Evolutionary conservation across 176 grass and related monocot species (phyloP), one percentile per base, ranked within the genome.

Genomic region (Ampelocalamus luodianensis): DNA sequence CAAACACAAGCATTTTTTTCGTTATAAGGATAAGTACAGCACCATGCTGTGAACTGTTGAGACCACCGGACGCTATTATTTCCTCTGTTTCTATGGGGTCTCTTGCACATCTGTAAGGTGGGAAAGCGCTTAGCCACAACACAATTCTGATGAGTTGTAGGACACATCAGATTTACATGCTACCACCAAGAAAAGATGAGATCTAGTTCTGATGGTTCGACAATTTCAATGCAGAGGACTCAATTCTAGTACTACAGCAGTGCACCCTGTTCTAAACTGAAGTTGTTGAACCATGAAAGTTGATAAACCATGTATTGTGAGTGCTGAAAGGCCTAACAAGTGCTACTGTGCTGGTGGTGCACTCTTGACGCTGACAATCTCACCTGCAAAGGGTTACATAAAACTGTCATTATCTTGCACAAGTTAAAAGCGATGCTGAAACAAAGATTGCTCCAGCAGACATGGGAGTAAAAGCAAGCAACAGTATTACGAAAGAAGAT

Each of bases 331-430:
- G 79, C 63, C 62, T 81, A 51, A 63, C 34, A 29, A 71, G 6
- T 4, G 32, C 22, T 32, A 13, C 17, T 81, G 51, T 70, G 62
- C 76, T 69, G 77, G 63, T n/a, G 62, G 29, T 64, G 61, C 46
- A 17, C 61, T 67, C 49, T 24, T 67, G 45, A 34, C 0, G 29
- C 39, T 49, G 45, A 63, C 55, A 42, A 10, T 56, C 72, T 91
- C 85, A 88, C 89, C 89, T 91, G 77, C 76, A 81, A 80, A 18
- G 32, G 16, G 16, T 60, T 46, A 62, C 5, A 42, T 78, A 78
- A 64, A 63, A 84, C 43, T 16, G 0, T 54, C 26, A 9, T 26
- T 64, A 68, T 61, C 42, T 69, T 34, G 60, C 61, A 74, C 24
- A 42, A 84, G 10, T 62, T 29, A 42, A 74, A 79, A 40, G 5